Evolutionary conservation across 768 basidiomycete species (phyloP).

Genomic region (Tylopilus vinaceipallidus): DNA sequence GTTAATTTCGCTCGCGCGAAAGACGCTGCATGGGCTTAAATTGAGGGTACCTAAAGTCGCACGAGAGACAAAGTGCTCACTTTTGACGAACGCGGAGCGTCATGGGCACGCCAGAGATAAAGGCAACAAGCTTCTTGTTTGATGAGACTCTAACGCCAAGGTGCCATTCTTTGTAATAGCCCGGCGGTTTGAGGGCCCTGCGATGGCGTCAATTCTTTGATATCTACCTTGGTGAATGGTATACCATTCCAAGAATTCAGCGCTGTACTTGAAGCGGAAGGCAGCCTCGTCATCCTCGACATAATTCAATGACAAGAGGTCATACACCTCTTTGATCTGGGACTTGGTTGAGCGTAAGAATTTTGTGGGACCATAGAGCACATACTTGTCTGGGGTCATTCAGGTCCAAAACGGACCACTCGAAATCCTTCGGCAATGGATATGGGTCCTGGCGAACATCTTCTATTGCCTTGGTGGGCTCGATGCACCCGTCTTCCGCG

Average conservation of each 20-base stretch:
- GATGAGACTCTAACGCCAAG: slow-evolving; percentile 89
- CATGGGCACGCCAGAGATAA: slow-evolving; percentile 92
- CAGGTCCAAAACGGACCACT: slow-evolving; percentile 85
- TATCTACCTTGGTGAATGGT: slow-evolving; percentile 6
- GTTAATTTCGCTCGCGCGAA: slow-evolving; percentile 88
- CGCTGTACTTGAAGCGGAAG: slow-evolving; percentile 96
- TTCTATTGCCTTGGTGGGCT: slow-evolving; percentile 69
- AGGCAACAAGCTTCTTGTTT: slow-evolving; percentile 92
- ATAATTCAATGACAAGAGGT: slow-evolving; percentile 88
- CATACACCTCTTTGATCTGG: slow-evolving; percentile 88
- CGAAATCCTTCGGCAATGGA: slow-evolving; percentile 87
- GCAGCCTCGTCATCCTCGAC: slow-evolving; percentile 95
- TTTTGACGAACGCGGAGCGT: slow-evolving; percentile 78
- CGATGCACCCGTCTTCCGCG: slow-evolving; percentile 83
- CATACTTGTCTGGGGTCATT: slow-evolving; percentile 68
- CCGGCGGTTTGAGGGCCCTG: slow-evolving; percentile 94
- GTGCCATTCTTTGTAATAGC: slow-evolving; percentile 93
- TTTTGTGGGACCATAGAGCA: background rate
- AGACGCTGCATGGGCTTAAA: slow-evolving; percentile 43
- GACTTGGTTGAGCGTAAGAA: slow-evolving; percentile 1
- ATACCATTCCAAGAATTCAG: slow-evolving; percentile 91
- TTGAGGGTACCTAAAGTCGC: background rate
- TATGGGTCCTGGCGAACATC: slow-evolving; percentile 89
- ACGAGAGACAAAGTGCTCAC: slow-evolving; percentile 47
- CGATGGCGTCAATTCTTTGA: background rate